Conservation (phyloP, 768 basidiomycete species). For the Phylloporus rhodoxanthus region DNA sequence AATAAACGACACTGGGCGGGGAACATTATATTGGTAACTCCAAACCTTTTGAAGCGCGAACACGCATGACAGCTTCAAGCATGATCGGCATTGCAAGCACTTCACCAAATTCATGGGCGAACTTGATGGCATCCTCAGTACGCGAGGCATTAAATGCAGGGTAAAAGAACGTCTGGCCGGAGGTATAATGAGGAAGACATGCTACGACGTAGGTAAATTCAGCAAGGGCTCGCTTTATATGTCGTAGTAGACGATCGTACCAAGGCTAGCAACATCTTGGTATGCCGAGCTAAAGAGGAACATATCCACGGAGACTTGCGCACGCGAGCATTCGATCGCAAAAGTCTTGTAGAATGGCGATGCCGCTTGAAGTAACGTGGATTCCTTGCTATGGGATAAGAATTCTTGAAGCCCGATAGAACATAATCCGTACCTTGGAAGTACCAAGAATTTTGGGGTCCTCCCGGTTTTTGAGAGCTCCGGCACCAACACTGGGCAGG, state of each 20-base stretch:
- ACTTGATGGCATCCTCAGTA: constrained; percentile 95
- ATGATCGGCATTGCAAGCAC: constrained; percentile 92
- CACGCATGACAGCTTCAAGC: constrained; percentile 95
- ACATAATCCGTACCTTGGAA: constrained; percentile 53
- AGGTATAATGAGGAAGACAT: constrained; percentile 92
- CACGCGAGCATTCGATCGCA: constrained; percentile 95
- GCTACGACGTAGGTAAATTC: constrained; percentile 39
- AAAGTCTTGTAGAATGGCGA: constrained; percentile 97
- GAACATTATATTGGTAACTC: constrained; percentile 8
- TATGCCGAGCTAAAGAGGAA: constrained; percentile 93
- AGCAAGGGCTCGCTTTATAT: background rate
- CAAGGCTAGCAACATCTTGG: constrained; percentile 91
- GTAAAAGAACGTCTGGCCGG: constrained; percentile 97
- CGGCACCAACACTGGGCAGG: constrained; percentile 82
- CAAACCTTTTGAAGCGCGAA: constrained; percentile 92
- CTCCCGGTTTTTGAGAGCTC: constrained; percentile 91
- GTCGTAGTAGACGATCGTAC: constrained; percentile 33
- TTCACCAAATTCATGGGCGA: constrained; percentile 94
- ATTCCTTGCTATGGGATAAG: constrained; percentile 54
- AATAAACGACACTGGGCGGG: background rate
- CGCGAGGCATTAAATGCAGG: constrained; percentile 95
- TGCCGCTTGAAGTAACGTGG: constrained; percentile 85
- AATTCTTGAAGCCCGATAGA: background rate
- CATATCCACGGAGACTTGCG: constrained; percentile 98
- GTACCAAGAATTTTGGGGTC: constrained; percentile 96